Percentiles rank a stretch among this genome's conserved stretches.
Evolutionary conservation across 2,329 filamentous ascomycete species (phyloP).

Genomic region (Pseudonectria buxi): DNA sequence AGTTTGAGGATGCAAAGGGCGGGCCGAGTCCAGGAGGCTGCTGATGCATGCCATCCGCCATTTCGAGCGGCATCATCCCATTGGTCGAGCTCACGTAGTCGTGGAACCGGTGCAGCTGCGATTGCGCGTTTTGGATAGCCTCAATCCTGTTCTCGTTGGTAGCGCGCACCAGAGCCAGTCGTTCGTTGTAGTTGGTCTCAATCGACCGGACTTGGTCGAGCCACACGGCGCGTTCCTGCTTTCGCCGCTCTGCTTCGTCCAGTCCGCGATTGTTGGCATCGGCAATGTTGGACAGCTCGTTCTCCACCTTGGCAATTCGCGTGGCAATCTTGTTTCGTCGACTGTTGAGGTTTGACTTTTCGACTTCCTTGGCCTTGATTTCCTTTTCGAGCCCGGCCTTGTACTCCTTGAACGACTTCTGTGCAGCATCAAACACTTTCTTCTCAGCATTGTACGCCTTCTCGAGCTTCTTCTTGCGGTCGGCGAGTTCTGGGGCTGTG

Average conservation of each 20-base stretch:
- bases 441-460: constrained; percentile 48
- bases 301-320: constrained; percentile 65
- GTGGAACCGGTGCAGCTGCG: constrained; percentile 27
- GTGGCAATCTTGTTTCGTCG: constrained; percentile 67
- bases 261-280: constrained; percentile 61
- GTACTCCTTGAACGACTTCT: constrained; percentile 48
- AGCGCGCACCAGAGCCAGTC: constrained; percentile 33
- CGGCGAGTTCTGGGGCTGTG: constrained; percentile 54
- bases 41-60: constrained; percentile 12
- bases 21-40: too few species aligned
- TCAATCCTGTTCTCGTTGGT: constrained; percentile 25
- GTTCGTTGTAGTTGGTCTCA: constrained; percentile 40
- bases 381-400: constrained; percentile 58
- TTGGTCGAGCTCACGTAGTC: constrained; percentile 27
- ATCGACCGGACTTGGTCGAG: constrained; percentile 40
- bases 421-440: constrained; percentile 52
- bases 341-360: constrained; percentile 55
- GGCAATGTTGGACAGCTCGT: constrained; percentile 63
- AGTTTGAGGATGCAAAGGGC: constrained; percentile 5
- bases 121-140: constrained; percentile 24
- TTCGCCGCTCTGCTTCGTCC: constrained; percentile 55
- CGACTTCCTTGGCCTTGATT: constrained; percentile 55
- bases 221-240: constrained; percentile 42
- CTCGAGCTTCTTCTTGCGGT: constrained; percentile 50
- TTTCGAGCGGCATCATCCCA: constrained; percentile 25